Conservation (phyloP, 1,284 basidiomycete genomes). For the Ceratobasidium sp. region DNA sequence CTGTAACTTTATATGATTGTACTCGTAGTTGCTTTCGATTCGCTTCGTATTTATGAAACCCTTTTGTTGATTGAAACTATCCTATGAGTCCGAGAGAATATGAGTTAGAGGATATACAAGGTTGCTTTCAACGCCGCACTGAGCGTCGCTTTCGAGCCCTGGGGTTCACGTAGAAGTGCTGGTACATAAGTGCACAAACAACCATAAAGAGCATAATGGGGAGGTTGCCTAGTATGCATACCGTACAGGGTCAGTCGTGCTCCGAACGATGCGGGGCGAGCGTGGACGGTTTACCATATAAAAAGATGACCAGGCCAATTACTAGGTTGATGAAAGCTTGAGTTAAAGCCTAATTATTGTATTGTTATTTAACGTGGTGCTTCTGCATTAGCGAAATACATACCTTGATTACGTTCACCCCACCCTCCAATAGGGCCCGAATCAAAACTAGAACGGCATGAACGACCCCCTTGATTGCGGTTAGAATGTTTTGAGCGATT, state of each 20-base stretch:
- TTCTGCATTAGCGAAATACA: neutral
- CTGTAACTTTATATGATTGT: conserved; percentile 25
- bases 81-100: neutral
- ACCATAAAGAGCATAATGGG: conserved; percentile 31
- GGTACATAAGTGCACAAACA: conserved; percentile 22
- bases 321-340: conserved; percentile 20
- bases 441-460: neutral
- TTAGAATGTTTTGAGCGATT: conserved; percentile 21
- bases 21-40: conserved; percentile 35
- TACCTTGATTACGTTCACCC: conserved; percentile 2
- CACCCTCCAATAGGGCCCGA: neutral
- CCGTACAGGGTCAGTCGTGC: too few relatives aligned
- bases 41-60: conserved; percentile 41
- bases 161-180: conserved; percentile 34
- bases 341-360: neutral
- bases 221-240: conserved; percentile 12
- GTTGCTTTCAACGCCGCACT: conserved; percentile 5
- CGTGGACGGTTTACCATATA: conserved; percentile 21
- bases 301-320: conserved; percentile 8
- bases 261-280: neutral
- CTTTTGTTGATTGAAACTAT: conserved; percentile 5
- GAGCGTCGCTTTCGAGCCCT: conserved; percentile 5
- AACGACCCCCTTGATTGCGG: conserved; percentile 11
- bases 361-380: neutral
- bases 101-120: neutral